Evolutionary conservation across 345 rosid species (phyloP).

Genomic region (Capsella bursapastoris): DNA sequence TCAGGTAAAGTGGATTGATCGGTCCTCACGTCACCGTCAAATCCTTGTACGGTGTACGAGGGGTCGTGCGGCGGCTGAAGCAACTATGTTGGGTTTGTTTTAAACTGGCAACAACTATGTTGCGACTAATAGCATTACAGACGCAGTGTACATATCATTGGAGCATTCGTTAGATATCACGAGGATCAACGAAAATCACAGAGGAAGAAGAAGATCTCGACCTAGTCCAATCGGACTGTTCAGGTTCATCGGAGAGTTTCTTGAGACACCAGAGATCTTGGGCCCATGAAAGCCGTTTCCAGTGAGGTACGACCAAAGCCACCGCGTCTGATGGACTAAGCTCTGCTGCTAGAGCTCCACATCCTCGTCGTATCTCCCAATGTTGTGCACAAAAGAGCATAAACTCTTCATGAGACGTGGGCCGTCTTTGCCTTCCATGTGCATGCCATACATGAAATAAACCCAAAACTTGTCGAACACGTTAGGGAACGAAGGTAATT

Average conservation of each 20-base stretch:
- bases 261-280: slow-evolving; percentile 81
- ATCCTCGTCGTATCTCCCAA: slow-evolving; percentile 68
- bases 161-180: slow-evolving; percentile 52
- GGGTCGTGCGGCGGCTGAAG: too few species aligned
- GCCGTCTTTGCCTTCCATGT: slow-evolving; percentile 66
- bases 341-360: slow-evolving; percentile 69
- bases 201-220: slow-evolving; percentile 44
- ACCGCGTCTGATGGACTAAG: slow-evolving; percentile 64
- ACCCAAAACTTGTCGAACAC: slow-evolving; percentile 69
- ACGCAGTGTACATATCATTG: too few species aligned
- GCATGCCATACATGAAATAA: slow-evolving; percentile 62
- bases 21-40: too few species aligned
- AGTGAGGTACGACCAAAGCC: slow-evolving; percentile 61
- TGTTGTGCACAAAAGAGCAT: slow-evolving; percentile 65
- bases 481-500: slow-evolving; percentile 71
- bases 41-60: too few species aligned
- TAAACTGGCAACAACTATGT: too few species aligned
- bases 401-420: slow-evolving; percentile 59
- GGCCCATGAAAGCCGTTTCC: slow-evolving; percentile 70
- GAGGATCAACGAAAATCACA: slow-evolving; percentile 73
- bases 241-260: slow-evolving; percentile 43
- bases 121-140: too few species aligned
- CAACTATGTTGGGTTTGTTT: too few species aligned
- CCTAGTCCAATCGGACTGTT: slow-evolving; percentile 51
- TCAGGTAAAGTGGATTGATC: too few species aligned